Percentiles rank a stretch among this genome's conserved stretches.
Conservation (phyloP, 306 rosid genomes). For the Canavalia ensiformis region DNA sequence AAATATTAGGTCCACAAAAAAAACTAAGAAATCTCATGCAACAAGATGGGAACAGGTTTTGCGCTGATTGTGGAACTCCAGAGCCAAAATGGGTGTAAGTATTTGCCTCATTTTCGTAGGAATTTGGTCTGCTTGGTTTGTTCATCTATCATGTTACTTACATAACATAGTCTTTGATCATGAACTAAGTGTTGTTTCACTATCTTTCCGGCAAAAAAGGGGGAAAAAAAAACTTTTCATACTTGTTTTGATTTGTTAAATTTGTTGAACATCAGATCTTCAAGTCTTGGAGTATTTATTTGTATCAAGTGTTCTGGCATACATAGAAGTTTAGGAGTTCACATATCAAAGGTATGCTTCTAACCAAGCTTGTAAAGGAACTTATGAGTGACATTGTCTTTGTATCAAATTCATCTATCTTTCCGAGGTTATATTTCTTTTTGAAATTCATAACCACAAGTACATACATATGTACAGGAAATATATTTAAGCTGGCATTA, state of each 20-base stretch:
- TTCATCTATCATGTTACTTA: not conserved
- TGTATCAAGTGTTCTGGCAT: constrained; percentile 97
- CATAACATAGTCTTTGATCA: constrained; percentile 17
- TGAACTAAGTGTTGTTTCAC: not conserved
- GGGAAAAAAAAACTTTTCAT: not conserved
- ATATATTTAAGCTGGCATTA: not conserved
- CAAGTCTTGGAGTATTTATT: constrained; percentile 80
- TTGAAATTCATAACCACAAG: not conserved
- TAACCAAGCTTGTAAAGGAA: constrained; percentile 26
- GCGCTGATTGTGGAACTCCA: constrained; percentile 95
- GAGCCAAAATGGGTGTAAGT: constrained; percentile 99
- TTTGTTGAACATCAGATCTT: constrained; percentile 67
- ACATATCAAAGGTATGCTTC: constrained; percentile 82
- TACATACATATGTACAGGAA: not conserved
- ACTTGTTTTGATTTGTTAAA: not conserved
- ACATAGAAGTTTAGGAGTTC: constrained; percentile 96
- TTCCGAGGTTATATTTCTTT: constrained; percentile 4
- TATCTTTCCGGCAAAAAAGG: not conserved
- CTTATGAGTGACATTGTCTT: constrained; percentile 21
- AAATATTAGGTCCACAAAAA: constrained; percentile 69
- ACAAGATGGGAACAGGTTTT: constrained; percentile 65
- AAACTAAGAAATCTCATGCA: constrained; percentile 66
- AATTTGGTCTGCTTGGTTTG: constrained; percentile 14
- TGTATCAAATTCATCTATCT: not conserved
- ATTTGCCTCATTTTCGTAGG: constrained; percentile 1